Base-by-base conservation (phyloP, 306 rosid species). In the Mucuna pruriens region DNA sequence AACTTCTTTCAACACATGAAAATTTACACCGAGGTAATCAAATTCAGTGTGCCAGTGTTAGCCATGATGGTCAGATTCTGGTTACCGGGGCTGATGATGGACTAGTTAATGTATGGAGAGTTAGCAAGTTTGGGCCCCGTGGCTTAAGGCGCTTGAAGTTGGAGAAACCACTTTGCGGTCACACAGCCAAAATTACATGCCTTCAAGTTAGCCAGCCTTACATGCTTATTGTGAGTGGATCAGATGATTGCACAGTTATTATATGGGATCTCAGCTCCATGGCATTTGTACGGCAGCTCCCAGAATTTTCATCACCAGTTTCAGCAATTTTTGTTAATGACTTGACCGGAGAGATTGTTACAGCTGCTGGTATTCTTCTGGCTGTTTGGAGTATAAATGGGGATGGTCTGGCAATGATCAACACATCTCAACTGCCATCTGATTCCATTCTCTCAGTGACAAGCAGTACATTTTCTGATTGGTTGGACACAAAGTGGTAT, bases 71-170 rank as follows among this genome's bases (percentile, higher is more conserved):
- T 51, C 88, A 87, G 71, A 84, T 79, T 89, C 81, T 96, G 84
- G 99, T 96, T 66, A 96, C 98, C 4, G 99, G 99, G 74, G 99
- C 94, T 52, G 99, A 94, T 78, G 97, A 96, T 86, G 99, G 97
- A 29, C 83, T 96, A 85, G 92, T 94, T 79, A 90, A 94, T 82
- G 95, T 94, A 52, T 96, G 99, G 99, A 96, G 95, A 86, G 72
- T 94, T 84, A 85, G 84, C 58, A 89, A 83, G 87, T 71, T 81
- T 71, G 97, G 95, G 54, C 89, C 92, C 49, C 97, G 99, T 60
- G 80, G 82, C 29, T 62, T 83, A 19, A 69, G 90, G 23, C 89
- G 87, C 83, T 85, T 96, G 90, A 94, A 87, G 84, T 89, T 93
- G 92, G 92, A 96, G 91, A 96, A 92, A 92, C 89, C 97, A 55